Conservation (phyloP, 495 filamentous ascomycete species). For the Schizothecium vesticola region DNA sequence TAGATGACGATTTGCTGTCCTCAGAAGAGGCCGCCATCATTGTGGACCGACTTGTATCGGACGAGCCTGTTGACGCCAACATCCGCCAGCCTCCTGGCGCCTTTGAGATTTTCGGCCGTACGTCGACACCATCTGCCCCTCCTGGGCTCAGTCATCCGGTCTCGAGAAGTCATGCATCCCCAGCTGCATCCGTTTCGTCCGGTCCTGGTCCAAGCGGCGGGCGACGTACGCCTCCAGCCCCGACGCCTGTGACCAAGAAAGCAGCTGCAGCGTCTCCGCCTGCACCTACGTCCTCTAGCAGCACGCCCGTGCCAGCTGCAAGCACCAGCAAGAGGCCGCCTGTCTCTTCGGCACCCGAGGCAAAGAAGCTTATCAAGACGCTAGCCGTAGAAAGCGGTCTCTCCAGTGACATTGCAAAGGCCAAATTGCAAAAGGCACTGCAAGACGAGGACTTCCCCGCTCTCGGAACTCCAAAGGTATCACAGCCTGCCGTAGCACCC, state of each 20-base stretch:
- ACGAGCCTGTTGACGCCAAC: slow-evolving; percentile 32
- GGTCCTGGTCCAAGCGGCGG: slow-evolving; percentile 3
- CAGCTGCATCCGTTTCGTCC: slow-evolving; percentile 25
- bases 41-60: slow-evolving; percentile 55
- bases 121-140: slow-evolving; percentile 56
- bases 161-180: slow-evolving; percentile 48
- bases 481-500: slow-evolving; percentile 16
- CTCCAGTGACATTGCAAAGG: slow-evolving; percentile 42
- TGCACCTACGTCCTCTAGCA: slow-evolving; percentile 10
- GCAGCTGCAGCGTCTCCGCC: slow-evolving; percentile 5
- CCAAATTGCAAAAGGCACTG: slow-evolving; percentile 39
- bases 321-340: slow-evolving; percentile 22
- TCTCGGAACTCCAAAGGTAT: slow-evolving; percentile 37
- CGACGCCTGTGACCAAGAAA: slow-evolving; percentile 22
- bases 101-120: slow-evolving; percentile 43
- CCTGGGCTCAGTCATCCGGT: slow-evolving; percentile 60
- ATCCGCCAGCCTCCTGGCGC: slow-evolving; percentile 30
- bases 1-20: slow-evolving; percentile 47
- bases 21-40: slow-evolving; percentile 48
- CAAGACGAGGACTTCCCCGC: slow-evolving; percentile 58
- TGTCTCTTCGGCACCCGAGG: slow-evolving; percentile 24
- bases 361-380: slow-evolving; percentile 44
- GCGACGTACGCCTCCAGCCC: slow-evolving; percentile 18
- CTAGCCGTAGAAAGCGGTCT: slow-evolving; percentile 41
- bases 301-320: not conserved